phyloP scores from a whole-genome alignment of 441 rosid species.

The Flueggea neowawraea region DNA sequence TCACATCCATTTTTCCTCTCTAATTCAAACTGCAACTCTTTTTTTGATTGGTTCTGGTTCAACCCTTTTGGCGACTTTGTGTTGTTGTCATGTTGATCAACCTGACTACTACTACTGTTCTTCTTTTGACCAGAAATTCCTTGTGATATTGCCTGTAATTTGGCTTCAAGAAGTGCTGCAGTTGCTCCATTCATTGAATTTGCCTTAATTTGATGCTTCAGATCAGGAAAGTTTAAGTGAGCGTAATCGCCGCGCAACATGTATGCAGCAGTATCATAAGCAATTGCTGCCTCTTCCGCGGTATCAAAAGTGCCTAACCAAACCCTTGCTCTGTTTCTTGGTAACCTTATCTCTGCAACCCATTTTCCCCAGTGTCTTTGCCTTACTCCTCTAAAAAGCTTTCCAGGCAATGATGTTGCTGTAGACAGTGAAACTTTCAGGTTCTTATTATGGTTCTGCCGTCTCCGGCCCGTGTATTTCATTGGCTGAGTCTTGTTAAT shows the following conservation, averaged over 20 bases:
- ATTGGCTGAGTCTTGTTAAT: conserved; percentile 61
- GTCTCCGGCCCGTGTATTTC: conserved; percentile 47
- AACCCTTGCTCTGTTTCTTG: conserved; percentile 76
- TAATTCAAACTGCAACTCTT: conserved; percentile 25
- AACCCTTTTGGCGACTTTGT: conserved; percentile 8
- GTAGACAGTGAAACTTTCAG: conserved; percentile 22
- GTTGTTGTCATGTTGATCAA: background rate
- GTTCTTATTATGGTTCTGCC: conserved; percentile 25
- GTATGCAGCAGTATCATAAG: conserved; percentile 83
- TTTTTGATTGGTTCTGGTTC: conserved; percentile 20
- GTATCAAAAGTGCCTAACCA: conserved; percentile 88
- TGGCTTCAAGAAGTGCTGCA: conserved; percentile 77
- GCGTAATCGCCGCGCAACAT: conserved; percentile 77
- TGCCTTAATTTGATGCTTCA: conserved; percentile 51
- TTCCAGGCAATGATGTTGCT: conserved; percentile 34
- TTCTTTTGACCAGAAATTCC: conserved; percentile 27
- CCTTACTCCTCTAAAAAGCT: conserved; percentile 81
- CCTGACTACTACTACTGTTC: conserved; percentile 7
- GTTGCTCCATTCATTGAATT: conserved; percentile 56
- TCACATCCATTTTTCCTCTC: conserved; percentile 27
- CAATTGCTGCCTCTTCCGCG: conserved; percentile 81
- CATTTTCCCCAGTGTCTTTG: conserved; percentile 96
- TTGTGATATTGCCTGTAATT: conserved; percentile 58
- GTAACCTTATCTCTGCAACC: conserved; percentile 90
- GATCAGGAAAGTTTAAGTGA: conserved; percentile 73